Base-by-base conservation (phyloP, 179 eudicot species). In the Amaranthus tricolor region DNA sequence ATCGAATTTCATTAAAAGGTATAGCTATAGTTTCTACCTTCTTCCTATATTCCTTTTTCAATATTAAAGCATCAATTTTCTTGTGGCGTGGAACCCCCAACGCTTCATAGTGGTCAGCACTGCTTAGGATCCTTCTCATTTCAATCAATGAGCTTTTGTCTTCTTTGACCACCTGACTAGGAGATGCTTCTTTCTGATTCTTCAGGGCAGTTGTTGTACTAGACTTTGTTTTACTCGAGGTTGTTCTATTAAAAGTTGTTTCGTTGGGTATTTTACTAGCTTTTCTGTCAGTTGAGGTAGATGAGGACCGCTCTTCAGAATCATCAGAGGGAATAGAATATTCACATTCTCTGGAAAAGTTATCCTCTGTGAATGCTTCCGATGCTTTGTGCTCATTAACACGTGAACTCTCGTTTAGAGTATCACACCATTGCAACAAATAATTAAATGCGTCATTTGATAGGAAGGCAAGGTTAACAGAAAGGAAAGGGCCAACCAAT, bases 41-140 rank as follows among this genome's bases (percentile, higher is more conserved):
- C 79, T 86, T 93, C 61, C 85, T 86, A 79, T 94, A 94, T 83
- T 94, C 98, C 84, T 93, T 95, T 85, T 89, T 95, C 82, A 95
- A 84, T 51, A 87, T 47, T 1, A 58, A 68, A 71, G 76, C 84
- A 78, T 95, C 99, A 76, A 95, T 82, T 84, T 83, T 95, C 81
- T 82, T 86, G 63, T 85, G 88, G 59, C 96, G 89, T 16, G 86
- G 86, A 82, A 95, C 81, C 62, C 91, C 99, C 74, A 95, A 84
- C 24, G 97, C 97, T 85, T 88, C 96, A 74, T 95, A 95, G 82
- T 95, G 99, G 82, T 95, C 83, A 77, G 54, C 73, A 71, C 96
- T 80, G 76, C 80, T 77, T 43, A 93, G 79, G 75, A 95, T 95
- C 74, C 94, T 88, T 78, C 84, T 83, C 97, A 95, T 95, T 86